Evolutionary conservation across 768 basidiomycete species (phyloP), one percentile per base, ranked within the genome.

Genomic region (Clitopilus hobsonii): DNA sequence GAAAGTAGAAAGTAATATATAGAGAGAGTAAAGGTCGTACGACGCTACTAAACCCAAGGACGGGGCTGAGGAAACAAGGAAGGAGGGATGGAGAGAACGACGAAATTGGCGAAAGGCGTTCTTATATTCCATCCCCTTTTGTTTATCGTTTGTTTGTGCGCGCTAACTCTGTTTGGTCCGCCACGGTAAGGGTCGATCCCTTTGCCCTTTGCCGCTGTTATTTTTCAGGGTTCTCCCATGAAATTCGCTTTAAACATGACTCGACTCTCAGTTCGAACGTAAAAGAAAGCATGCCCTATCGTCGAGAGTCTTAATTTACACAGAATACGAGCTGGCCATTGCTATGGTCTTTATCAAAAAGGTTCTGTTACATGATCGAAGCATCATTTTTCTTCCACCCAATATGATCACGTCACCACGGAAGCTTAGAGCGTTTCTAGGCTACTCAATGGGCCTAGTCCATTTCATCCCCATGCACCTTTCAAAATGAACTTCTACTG

Each of bases 11-110:
- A 74, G 69, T 60, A 74, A 75, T 80, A 77, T 78, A 81, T 80
- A 80, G 79, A 75, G 73, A 79, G 75, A 74, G 70, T 73, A 75
- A 73, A 70, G 74, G 76, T n/a, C 74, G 77, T 79, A 76, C 76
- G 76, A 79, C 77, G 81, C 79, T 28, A 74, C 71, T 67, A 65
- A 70, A 72, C 74, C 74, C 77, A 74, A 70, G 74, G 71, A 65
- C 51, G 61, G 55, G 48, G 65, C 54, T 51, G 74, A 71, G 70
- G 76, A 80, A 79, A 80, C 75, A 78, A 78, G 77, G 73, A 78
- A 80, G 80, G 79, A 79, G 78, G 77, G 78, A 72, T 74, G 66
- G 69, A 69, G 71, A 74, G 68, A 62, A 61, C 60, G 62, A 71
- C 72, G 62, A 67, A 67, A 73, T 69, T 63, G 66, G 67, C 58